Percentiles rank a stretch among this genome's conserved stretches.
These are phyloP conservation scores for Daldinia concentrica DNA, from an alignment of 495 filamentous ascomycete species.

Conservation along the genomic window DNA sequence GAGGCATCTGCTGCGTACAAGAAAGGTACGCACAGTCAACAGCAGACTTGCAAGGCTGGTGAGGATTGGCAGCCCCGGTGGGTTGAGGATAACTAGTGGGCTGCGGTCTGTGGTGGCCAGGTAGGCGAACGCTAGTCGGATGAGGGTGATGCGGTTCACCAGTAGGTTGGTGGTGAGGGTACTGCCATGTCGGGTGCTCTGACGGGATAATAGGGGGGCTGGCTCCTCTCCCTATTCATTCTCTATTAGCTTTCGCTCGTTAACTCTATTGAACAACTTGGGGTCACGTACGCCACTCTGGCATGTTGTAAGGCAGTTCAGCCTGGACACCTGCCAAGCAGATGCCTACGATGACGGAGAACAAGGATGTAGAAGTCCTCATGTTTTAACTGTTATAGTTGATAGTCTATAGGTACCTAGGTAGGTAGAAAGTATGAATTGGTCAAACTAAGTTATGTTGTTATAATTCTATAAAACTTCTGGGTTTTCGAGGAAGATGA, in stretches of 20 bases:
- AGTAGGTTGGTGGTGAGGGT: slow-evolving; percentile 6
- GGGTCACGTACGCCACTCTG: slow-evolving; percentile 19
- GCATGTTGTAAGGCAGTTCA: slow-evolving; percentile 27
- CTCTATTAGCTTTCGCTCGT: background rate
- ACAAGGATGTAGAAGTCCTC: slow-evolving; percentile 33
- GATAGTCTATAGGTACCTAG: background rate
- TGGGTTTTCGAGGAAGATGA: background rate
- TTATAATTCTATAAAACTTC: background rate
- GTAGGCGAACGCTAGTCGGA: slow-evolving; percentile 8
- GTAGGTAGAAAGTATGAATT: background rate
- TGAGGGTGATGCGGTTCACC: background rate
- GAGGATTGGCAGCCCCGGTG: slow-evolving; percentile 3
- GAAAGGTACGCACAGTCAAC: slow-evolving; percentile 6
- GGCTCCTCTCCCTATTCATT: slow-evolving; percentile 4
- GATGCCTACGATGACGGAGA: slow-evolving; percentile 29
- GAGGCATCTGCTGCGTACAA: slow-evolving; percentile 6
- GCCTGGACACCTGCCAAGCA: slow-evolving; percentile 37
- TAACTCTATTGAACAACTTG: background rate
- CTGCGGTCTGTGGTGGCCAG: slow-evolving; percentile 9
- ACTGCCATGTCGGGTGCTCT: slow-evolving; percentile 15
- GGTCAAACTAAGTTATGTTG: background rate
- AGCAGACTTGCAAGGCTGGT: slow-evolving; percentile 5
- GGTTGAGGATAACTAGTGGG: slow-evolving; percentile 15
- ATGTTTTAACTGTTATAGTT: slow-evolving; percentile 14
- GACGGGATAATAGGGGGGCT: slow-evolving; percentile 1